phyloP scores from a whole-genome alignment of 805 yeast genomes.

The Cyberlindnera saturnus region DNA sequence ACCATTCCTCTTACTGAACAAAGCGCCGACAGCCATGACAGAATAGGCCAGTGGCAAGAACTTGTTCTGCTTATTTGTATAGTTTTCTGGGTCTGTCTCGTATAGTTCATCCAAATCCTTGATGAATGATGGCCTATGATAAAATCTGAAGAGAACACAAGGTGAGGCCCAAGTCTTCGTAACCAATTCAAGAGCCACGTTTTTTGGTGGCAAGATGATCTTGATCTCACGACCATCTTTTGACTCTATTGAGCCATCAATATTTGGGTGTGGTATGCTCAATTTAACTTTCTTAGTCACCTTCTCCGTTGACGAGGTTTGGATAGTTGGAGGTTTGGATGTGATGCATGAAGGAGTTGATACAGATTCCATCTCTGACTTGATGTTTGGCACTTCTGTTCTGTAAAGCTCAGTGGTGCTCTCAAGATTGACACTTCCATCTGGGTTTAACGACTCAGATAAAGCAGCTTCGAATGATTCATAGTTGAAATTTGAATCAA shows the following conservation, averaged over 20 bases:
- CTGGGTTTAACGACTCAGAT: not conserved
- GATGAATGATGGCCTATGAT: constrained; percentile 77
- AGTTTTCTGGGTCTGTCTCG: constrained; percentile 63
- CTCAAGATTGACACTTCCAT: constrained; percentile 4
- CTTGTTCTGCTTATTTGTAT: constrained; percentile 65
- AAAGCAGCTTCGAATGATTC: constrained; percentile 18
- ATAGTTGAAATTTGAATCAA: constrained; percentile 25
- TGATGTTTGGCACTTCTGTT: constrained; percentile 2
- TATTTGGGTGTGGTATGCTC: constrained; percentile 24
- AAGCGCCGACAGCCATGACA: constrained; percentile 83
- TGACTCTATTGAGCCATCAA: constrained; percentile 35
- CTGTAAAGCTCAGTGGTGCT: constrained; percentile 9
- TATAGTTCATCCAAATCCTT: constrained; percentile 71
- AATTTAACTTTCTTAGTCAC: constrained; percentile 6
- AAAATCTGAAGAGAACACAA: constrained; percentile 77
- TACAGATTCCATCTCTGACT: constrained; percentile 3
- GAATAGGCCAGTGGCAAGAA: constrained; percentile 78
- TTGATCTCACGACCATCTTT: constrained; percentile 42
- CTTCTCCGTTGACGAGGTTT: not conserved
- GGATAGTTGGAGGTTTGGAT: not conserved
- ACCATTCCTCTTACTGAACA: constrained; percentile 50
- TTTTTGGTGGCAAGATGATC: constrained; percentile 69
- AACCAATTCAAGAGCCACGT: constrained; percentile 62
- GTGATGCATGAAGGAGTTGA: constrained; percentile 2
- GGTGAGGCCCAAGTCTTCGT: constrained; percentile 81